Percentiles rank a stretch among this genome's conserved stretches.
Evolutionary conservation across 805 yeast species (phyloP).

Genomic region (Blastobotrys chiropterorum): DNA sequence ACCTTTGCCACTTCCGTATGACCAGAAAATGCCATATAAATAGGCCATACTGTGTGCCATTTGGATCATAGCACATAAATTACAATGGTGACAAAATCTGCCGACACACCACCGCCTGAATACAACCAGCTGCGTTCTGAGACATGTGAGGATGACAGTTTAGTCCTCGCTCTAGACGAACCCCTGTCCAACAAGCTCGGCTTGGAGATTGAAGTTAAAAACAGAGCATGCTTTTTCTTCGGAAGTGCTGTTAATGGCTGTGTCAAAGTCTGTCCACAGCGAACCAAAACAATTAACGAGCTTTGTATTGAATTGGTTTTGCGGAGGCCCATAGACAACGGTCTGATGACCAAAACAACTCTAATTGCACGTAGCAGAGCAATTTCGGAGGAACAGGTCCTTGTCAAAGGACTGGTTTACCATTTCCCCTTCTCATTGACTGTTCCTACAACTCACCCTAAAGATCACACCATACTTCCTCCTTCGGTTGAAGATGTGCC

Average conservation of each 20-base stretch:
- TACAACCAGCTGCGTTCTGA: neutral
- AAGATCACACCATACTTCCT: neutral
- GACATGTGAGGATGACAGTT: neutral
- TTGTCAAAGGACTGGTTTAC: neutral
- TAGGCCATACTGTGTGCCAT: too few relatives aligned
- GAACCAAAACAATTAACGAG: neutral
- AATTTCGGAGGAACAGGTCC: too few relatives aligned
- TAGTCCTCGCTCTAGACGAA: neutral
- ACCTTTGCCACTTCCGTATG: neutral
- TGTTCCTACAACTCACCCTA: neutral
- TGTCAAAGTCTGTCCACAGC: neutral
- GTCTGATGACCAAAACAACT: neutral
- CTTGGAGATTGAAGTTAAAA: neutral
- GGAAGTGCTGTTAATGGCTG: neutral
- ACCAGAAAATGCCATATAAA: too few relatives aligned
- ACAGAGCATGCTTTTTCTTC: neutral
- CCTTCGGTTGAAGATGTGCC: neutral
- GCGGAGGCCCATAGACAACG: neutral
- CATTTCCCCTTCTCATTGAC: neutral
- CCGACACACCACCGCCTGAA: neutral
- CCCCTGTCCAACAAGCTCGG: neutral
- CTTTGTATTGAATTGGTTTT: neutral
- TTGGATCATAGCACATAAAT: too few relatives aligned
- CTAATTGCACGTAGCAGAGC: neutral
- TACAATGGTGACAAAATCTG: neutral